These are phyloP conservation scores for Geranium brycei DNA, from an alignment of 345 rosid species.

Conservation along the genomic window DNA sequence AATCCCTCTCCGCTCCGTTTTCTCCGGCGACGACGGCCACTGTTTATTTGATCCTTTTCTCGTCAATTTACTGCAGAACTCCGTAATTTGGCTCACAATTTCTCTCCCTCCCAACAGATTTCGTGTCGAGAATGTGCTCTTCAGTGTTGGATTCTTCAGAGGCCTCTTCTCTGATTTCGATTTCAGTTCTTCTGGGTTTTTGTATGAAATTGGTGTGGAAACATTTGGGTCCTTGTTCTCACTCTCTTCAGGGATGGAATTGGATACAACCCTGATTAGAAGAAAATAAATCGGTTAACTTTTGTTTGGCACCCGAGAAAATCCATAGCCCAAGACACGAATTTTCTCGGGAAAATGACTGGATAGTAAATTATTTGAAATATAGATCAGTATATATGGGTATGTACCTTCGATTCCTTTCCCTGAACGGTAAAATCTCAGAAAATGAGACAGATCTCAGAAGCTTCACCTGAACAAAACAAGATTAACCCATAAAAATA, in stretches of 20 bases:
- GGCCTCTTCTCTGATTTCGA: background rate
- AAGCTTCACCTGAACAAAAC: conserved; percentile 11
- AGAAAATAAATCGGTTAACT: too few relatives aligned
- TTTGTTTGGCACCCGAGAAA: too few relatives aligned
- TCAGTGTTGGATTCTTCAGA: background rate
- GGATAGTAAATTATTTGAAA: too few relatives aligned
- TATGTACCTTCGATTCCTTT: conserved; percentile 9
- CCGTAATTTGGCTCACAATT: conserved; percentile 14
- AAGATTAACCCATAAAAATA: background rate
- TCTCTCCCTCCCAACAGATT: conserved; percentile 13
- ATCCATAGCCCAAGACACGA: too few relatives aligned
- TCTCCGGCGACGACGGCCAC: background rate
- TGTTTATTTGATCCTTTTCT: conserved; percentile 11
- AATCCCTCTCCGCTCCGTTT: background rate
- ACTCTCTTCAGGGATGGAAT: too few relatives aligned
- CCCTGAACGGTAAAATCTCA: conserved; percentile 15
- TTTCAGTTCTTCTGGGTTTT: background rate
- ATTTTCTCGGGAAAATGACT: background rate
- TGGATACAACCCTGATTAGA: too few relatives aligned
- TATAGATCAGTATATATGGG: background rate
- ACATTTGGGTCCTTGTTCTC: background rate
- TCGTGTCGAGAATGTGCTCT: conserved; percentile 12
- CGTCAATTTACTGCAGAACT: conserved; percentile 9
- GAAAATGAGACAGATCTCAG: conserved; percentile 10
- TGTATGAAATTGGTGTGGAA: background rate